Evolutionary conservation across 202 grass and related monocot genomes (phyloP).

Genomic region (Musa balbisiana): DNA sequence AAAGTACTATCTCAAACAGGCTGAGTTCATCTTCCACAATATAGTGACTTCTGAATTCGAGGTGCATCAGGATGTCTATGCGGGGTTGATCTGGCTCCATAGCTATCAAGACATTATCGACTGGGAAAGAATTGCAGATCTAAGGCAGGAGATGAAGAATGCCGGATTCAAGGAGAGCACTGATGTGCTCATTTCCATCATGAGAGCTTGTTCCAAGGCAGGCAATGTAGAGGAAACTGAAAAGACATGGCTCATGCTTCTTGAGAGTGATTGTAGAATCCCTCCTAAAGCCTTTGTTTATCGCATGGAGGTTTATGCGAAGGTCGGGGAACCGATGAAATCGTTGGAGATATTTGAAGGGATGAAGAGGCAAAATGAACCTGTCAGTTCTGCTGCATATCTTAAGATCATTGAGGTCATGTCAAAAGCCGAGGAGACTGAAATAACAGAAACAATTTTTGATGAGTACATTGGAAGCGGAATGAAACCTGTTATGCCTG

Average conservation of each 20-base stretch:
- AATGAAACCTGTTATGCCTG: constrained; percentile 88
- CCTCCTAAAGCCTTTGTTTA: constrained; percentile 80
- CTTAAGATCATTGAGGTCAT: constrained; percentile 91
- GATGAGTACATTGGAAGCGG: constrained; percentile 59
- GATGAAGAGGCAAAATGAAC: constrained; percentile 63
- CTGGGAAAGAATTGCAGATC: constrained; percentile 50
- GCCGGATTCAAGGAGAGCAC: constrained; percentile 47
- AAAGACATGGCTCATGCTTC: constrained; percentile 56
- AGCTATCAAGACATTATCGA: constrained; percentile 92
- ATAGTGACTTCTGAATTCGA: constrained; percentile 57
- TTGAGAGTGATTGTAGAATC: constrained; percentile 43
- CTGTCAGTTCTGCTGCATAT: constrained; percentile 62
- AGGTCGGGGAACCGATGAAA: constrained; percentile 54
- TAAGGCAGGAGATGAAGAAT: constrained; percentile 67
- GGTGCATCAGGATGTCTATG: constrained; percentile 66
- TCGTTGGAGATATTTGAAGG: constrained; percentile 68
- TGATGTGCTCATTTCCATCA: constrained; percentile 76
- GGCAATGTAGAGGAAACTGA: constrained; percentile 73
- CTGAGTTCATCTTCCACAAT: constrained; percentile 85
- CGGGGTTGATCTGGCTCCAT: constrained; percentile 87
- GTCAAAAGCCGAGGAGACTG: constrained; percentile 46
- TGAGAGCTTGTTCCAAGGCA: constrained; percentile 87
- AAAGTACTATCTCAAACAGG: constrained; percentile 80
- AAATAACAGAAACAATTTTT: constrained; percentile 54
- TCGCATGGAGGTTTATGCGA: constrained; percentile 73